Evolutionary conservation across 2,329 filamentous ascomycete species (phyloP), one percentile per base, ranked within the genome.

Genomic region (Apiospora aurea): DNA sequence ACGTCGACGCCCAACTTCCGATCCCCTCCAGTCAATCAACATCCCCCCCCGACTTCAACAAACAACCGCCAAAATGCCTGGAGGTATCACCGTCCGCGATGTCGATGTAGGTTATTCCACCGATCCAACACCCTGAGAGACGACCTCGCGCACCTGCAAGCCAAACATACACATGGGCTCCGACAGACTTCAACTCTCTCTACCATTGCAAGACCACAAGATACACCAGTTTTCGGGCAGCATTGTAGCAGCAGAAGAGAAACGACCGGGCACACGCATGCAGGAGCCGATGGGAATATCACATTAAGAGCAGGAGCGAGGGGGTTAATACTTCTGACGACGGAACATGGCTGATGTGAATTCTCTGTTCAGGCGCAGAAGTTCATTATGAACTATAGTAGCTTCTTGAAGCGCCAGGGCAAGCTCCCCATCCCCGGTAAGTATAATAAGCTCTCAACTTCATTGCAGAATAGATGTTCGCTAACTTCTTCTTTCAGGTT

Each of bases 371-470:
- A 93, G 91, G 92, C 93, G 86, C 93, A 95, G 85, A 94, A 95
- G 88, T 96, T 96, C 90, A 95, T 96, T 87, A 86, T 89, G 80
- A 89, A 93, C 83, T 97, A 96, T 85, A 89, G 93, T 83, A 92
- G 90, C 82, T 97, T 96, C 91, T 87, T 97, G 90, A 96, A 96
- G 93, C 92, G 94, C 82, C 94, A 96, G 89, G 94, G 94, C 87
- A 96, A 96, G 89, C 93, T 96, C 80, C 93, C 93, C 83, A 94
- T 96, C 82, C 94, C 94, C 85, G 93, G 93, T 95, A 90, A 83
- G 91, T 88, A 57, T 72, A 66, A 68, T 26, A 38, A n/a, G 69
- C 64, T 44, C 21, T 34, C 44, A 24, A n/a, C 26, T 67, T 21
- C 4, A 11, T 38, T 66, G 1, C 24, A 5, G 4, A 6, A 18